phyloP scores from a whole-genome alignment of 2,329 filamentous ascomycete genomes.

The Xylariomycetidae sp. region DNA sequence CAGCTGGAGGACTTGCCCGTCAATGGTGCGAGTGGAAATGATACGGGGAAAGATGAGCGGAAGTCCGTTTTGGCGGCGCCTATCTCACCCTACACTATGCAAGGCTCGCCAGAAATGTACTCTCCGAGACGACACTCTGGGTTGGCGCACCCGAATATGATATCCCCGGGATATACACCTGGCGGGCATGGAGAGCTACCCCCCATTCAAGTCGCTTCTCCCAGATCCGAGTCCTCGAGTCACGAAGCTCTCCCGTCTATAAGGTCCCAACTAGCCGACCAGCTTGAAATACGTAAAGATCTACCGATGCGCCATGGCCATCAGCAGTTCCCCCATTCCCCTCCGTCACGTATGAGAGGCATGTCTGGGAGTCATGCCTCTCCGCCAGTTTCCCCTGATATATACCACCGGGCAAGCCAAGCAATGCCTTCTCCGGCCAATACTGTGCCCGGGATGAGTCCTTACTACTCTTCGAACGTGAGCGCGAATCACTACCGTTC shows the following conservation, averaged over 20 bases:
- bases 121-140: constrained; percentile 18
- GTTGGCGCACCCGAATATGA: constrained; percentile 25
- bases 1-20: constrained; percentile 9
- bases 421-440: constrained; percentile 43
- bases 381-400: constrained; percentile 45
- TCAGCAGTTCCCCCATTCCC: constrained; percentile 27
- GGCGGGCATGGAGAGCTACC: constrained; percentile 23
- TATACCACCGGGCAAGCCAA: constrained; percentile 37
- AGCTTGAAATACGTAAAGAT: constrained; percentile 29
- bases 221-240: constrained; percentile 30
- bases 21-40: constrained; percentile 12
- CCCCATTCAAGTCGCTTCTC: constrained; percentile 32
- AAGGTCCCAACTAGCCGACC: constrained; percentile 24
- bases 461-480: constrained; percentile 29
- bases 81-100: constrained; percentile 22
- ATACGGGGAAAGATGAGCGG: constrained; percentile 14
- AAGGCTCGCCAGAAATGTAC: constrained; percentile 19
- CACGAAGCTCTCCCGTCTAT: constrained; percentile 34
- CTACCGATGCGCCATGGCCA: constrained; percentile 20
- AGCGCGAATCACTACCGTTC: constrained; percentile 26
- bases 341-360: constrained; percentile 26
- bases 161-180: too few species aligned
- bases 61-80: constrained; percentile 23
- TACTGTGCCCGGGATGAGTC: constrained; percentile 32
- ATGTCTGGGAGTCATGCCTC: constrained; percentile 34